phyloP scores from a whole-genome alignment of 1,284 basidiomycete species.

The Waitea zeae region DNA sequence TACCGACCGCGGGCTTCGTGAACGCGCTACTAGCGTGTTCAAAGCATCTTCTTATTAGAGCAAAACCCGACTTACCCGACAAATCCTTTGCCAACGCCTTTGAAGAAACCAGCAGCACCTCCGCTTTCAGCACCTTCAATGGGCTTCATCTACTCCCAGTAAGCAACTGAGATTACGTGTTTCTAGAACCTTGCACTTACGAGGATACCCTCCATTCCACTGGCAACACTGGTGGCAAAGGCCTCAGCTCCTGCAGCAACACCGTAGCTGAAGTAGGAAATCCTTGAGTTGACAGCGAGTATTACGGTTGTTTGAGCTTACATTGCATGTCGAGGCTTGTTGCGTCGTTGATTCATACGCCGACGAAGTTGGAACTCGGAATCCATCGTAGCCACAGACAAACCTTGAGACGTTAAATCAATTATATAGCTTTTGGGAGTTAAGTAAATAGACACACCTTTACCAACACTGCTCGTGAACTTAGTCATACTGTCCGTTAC shows the following conservation, averaged over 20 bases:
- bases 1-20: constrained; percentile 93
- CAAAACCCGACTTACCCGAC: constrained; percentile 53
- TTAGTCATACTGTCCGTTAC: constrained; percentile 93
- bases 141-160: constrained; percentile 58
- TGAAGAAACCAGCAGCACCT: constrained; percentile 94
- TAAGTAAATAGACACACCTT: constrained; percentile 36
- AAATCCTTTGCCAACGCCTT: constrained; percentile 92
- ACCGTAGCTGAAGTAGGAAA: constrained; percentile 52
- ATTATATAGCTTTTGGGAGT: background rate
- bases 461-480: constrained; percentile 93
- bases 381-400: constrained; percentile 95
- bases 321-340: constrained; percentile 93
- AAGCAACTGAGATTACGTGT: too few species aligned
- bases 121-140: constrained; percentile 93
- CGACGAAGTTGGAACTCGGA: constrained; percentile 87
- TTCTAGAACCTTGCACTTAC: constrained; percentile 28
- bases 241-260: constrained; percentile 91
- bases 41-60: constrained; percentile 5
- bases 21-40: constrained; percentile 39
- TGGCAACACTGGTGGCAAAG: constrained; percentile 85
- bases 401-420: constrained; percentile 26
- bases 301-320: constrained; percentile 18
- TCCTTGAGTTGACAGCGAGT: constrained; percentile 6
- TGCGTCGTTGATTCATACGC: constrained; percentile 78
- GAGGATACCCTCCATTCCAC: constrained; percentile 90